These are phyloP conservation scores for Cercospora janseana DNA, from an alignment of 2,329 filamentous ascomycete species.

Conservation along the genomic window DNA sequence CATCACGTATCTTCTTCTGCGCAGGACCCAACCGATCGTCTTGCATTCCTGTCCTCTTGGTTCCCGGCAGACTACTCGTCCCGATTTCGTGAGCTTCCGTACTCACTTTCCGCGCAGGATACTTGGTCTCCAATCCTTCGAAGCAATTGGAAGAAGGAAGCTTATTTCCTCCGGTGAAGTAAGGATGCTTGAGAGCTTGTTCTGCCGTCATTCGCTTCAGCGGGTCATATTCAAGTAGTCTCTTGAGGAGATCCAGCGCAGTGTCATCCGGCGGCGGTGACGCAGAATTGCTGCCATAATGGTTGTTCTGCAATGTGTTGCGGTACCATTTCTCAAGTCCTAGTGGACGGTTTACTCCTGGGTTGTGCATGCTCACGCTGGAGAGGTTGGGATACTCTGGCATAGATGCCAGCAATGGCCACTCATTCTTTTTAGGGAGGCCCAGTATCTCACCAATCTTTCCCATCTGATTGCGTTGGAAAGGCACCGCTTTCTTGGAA, in stretches of 20 bases:
- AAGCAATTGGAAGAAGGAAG: conserved; percentile 78
- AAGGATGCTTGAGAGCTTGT: conserved; percentile 83
- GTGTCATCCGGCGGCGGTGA: conserved; percentile 60
- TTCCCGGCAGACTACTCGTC: conserved; percentile 84
- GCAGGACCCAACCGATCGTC: conserved; percentile 71
- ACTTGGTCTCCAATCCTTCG: conserved; percentile 81
- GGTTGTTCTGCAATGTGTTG: conserved; percentile 48
- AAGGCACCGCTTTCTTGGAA: conserved; percentile 93
- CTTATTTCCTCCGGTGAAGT: conserved; percentile 60
- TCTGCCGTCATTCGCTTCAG: conserved; percentile 82
- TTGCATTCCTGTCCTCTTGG: conserved; percentile 80
- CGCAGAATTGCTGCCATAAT: conserved; percentile 40
- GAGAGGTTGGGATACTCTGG: conserved; percentile 65
- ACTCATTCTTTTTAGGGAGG: conserved; percentile 80
- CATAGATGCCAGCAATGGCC: conserved; percentile 81
- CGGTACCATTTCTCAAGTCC: conserved; percentile 68
- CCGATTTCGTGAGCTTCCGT: conserved; percentile 93
- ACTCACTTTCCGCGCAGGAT: conserved; percentile 87
- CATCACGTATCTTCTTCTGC: conserved; percentile 54
- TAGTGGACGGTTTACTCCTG: conserved; percentile 52
- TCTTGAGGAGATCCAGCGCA: conserved; percentile 70
- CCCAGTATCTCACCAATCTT: conserved; percentile 98
- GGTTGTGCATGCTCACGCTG: conserved; percentile 44
- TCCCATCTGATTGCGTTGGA: conserved; percentile 97
- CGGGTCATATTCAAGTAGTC: conserved; percentile 89